Conservation (phyloP, 805 yeast species). For the Kuraishia hungarica region DNA sequence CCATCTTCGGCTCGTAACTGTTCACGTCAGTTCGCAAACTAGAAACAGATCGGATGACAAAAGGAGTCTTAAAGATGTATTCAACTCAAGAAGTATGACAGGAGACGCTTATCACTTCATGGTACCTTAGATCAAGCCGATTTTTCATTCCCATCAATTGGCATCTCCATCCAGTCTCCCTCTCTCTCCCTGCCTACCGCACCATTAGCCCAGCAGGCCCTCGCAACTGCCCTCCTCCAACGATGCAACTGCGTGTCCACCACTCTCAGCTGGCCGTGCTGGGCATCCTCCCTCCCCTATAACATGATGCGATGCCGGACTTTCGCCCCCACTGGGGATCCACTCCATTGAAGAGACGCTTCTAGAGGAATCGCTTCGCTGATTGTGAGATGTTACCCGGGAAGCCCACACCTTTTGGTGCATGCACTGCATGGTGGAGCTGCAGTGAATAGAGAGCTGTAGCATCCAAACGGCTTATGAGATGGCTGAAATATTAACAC, state of each 20-base stretch:
- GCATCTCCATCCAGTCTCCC: not conserved
- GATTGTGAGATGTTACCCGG: not conserved
- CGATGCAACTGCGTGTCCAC: not conserved
- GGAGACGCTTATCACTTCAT: not conserved
- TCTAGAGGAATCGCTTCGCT: not conserved
- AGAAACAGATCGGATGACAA: not conserved
- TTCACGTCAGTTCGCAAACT: not conserved
- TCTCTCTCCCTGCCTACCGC: not conserved
- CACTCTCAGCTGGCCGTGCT: not conserved
- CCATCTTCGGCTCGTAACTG: not conserved
- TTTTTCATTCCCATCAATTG: not conserved
- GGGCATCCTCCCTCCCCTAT: not conserved
- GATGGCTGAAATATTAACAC: too few species aligned
- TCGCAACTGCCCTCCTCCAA: not conserved
- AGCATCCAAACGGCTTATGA: too few species aligned
- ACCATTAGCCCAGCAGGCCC: not conserved
- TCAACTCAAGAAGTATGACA: not conserved
- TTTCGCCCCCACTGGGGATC: not conserved
- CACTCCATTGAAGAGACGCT: not conserved
- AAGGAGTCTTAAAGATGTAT: not conserved
- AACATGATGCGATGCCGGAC: not conserved
- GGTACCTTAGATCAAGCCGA: not conserved
- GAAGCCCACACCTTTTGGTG: not conserved
- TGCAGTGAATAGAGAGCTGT: too few species aligned
- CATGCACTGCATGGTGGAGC: not conserved